These are phyloP conservation scores for Spinacia oleracea DNA, from an alignment of 179 eudicot genomes.

Conservation along the genomic window DNA sequence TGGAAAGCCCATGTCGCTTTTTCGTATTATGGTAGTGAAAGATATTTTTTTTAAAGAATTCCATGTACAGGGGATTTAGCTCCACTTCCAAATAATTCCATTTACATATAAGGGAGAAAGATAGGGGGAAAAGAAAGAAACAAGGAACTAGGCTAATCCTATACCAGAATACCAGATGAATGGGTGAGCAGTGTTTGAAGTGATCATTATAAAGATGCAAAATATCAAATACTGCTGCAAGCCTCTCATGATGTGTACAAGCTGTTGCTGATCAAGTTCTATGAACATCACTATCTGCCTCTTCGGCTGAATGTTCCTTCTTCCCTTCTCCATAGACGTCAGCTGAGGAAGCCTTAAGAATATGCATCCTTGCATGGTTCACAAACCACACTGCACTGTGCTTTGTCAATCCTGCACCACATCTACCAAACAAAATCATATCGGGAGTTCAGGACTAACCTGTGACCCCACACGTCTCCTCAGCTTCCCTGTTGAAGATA, in stretches of 20 bases:
- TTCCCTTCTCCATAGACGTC: background rate
- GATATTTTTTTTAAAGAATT: too few species aligned
- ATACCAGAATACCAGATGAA: background rate
- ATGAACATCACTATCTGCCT: slow-evolving; percentile 3
- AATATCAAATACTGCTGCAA: background rate
- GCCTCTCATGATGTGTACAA: slow-evolving; percentile 4
- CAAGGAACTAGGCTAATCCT: background rate
- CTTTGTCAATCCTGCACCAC: too few species aligned
- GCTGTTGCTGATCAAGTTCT: background rate
- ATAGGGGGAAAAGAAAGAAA: background rate
- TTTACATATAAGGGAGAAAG: background rate
- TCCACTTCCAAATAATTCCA: background rate
- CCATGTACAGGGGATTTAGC: background rate
- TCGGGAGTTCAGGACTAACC: background rate
- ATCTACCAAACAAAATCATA: too few species aligned
- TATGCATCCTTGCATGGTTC: background rate
- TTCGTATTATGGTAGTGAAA: background rate
- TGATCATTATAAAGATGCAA: background rate
- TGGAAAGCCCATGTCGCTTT: background rate
- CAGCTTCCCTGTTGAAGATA: background rate
- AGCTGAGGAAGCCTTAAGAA: background rate
- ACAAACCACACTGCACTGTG: too few species aligned
- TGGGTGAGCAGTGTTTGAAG: background rate
- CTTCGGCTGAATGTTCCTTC: slow-evolving; percentile 9
- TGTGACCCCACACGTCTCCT: background rate